Conservation (phyloP, 2,329 filamentous ascomycete genomes). For the Ascosphaera pollenicola region DNA sequence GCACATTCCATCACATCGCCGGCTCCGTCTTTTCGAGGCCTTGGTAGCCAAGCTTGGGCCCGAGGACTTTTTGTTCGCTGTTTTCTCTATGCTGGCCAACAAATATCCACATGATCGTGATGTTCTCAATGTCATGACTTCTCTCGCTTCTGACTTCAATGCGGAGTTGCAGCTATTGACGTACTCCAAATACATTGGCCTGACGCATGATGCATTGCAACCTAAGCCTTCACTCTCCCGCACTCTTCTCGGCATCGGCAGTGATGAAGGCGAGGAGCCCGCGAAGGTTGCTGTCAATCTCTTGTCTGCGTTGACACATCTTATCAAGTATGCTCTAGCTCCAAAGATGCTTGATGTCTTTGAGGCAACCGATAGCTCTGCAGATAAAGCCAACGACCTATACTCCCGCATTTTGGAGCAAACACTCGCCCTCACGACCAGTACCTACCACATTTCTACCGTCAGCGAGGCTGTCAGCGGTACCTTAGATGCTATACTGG, state of each 20-base stretch:
- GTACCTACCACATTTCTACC: conserved; percentile 14
- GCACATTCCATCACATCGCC: conserved; percentile 74
- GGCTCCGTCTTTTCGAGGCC: conserved; percentile 62
- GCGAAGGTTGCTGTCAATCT: conserved; percentile 21
- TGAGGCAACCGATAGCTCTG: conserved; percentile 20
- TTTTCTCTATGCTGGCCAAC: conserved; percentile 77
- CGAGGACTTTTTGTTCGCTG: conserved; percentile 67
- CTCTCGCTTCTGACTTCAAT: conserved; percentile 50
- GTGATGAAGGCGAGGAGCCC: conserved; percentile 24
- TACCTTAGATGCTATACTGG: conserved; percentile 57
- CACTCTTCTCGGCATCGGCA: conserved; percentile 41
- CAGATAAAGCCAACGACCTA: conserved; percentile 42
- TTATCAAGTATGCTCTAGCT: conserved; percentile 20
- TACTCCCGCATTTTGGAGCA: conserved; percentile 48
- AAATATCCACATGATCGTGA: conserved; percentile 59
- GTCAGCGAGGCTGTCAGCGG: conserved; percentile 31
- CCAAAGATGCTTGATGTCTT: conserved; percentile 17
- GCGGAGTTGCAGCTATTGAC: conserved; percentile 54
- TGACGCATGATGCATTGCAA: conserved; percentile 54
- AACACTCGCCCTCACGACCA: conserved; percentile 41
- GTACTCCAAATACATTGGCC: conserved; percentile 51
- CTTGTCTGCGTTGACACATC: conserved; percentile 18
- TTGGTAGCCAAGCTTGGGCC: conserved; percentile 68
- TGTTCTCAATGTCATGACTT: conserved; percentile 51
- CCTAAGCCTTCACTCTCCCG: conserved; percentile 53